phyloP scores from a whole-genome alignment of 176 grass and related monocot species.

The Saccharum officinarum region DNA sequence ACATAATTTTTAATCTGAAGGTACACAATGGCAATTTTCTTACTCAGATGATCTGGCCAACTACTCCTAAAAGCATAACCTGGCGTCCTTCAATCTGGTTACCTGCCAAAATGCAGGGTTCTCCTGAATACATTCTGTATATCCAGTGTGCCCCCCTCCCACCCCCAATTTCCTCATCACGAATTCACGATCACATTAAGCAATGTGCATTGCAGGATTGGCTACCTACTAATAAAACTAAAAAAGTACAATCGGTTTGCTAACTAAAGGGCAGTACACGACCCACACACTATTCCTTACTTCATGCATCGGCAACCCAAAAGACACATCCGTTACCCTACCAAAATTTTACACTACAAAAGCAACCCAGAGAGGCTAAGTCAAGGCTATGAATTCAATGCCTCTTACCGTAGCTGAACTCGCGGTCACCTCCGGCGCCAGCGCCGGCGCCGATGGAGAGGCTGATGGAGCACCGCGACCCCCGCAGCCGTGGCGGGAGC shows the following conservation, averaged over 20 bases:
- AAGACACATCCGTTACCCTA: neutral
- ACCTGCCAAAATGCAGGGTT: neutral
- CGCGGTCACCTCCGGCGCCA: slow-evolving; percentile 39
- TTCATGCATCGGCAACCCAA: slow-evolving; percentile 24
- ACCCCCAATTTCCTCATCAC: neutral
- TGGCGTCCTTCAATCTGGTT: neutral
- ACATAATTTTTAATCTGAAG: neutral
- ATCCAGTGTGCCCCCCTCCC: neutral
- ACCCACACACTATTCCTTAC: slow-evolving; percentile 17
- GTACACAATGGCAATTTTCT: neutral
- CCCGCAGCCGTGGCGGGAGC: slow-evolving; percentile 35
- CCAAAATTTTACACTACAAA: neutral
- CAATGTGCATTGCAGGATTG: neutral
- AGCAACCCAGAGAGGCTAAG: neutral
- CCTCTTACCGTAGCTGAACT: slow-evolving; percentile 64
- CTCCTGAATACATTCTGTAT: neutral
- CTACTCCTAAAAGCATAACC: neutral
- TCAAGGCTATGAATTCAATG: neutral
- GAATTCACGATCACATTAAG: neutral
- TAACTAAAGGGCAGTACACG: neutral
- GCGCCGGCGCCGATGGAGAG: slow-evolving; percentile 69
- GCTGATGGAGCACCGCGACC: slow-evolving; percentile 60
- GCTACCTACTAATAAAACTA: neutral
- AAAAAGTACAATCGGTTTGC: neutral
- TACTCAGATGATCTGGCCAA: neutral